Evolutionary conservation across 2,329 filamentous ascomycete genomes (phyloP).

Genomic region (Diaporthe australafricana): DNA sequence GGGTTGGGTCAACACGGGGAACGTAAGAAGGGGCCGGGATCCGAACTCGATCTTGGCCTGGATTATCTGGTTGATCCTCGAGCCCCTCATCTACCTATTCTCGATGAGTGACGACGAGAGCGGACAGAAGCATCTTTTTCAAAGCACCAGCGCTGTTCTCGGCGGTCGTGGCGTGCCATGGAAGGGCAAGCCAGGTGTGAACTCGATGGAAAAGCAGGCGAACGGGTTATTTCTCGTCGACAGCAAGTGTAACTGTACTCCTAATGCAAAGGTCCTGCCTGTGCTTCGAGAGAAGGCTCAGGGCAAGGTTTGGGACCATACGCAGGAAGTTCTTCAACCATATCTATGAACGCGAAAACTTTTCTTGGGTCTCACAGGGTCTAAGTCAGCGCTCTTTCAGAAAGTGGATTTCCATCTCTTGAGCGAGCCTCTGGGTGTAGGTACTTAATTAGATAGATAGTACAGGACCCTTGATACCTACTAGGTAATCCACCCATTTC

Average conservation of each 20-base stretch:
- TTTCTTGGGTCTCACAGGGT: too few relatives aligned
- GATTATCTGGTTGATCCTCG: conserved; percentile 48
- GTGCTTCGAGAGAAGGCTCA: conserved; percentile 42
- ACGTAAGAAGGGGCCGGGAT: conserved; percentile 45
- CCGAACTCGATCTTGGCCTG: conserved; percentile 44
- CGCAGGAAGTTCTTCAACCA: conserved; percentile 41
- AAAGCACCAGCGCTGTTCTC: conserved; percentile 50
- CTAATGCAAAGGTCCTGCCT: conserved; percentile 42
- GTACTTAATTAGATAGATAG: too few relatives aligned
- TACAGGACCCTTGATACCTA: too few relatives aligned
- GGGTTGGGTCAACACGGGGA: conserved; percentile 51
- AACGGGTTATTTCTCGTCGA: conserved; percentile 44
- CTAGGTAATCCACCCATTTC: too few relatives aligned
- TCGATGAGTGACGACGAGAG: conserved; percentile 46
- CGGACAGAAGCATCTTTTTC: conserved; percentile 49
- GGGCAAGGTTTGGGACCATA: conserved; percentile 44
- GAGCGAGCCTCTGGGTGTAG: too few relatives aligned
- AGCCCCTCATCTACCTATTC: conserved; percentile 47
- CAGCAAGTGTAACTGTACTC: conserved; percentile 44
- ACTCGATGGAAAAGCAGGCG: conserved; percentile 42
- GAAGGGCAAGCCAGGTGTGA: conserved; percentile 46
- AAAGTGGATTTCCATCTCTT: background rate
- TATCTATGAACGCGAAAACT: conserved; percentile 5
- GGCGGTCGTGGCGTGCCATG: conserved; percentile 49
- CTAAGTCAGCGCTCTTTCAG: background rate